Evolutionary conservation across 2,329 filamentous ascomycete genomes (phyloP).

Genomic region (Nigrospora sphaerica): DNA sequence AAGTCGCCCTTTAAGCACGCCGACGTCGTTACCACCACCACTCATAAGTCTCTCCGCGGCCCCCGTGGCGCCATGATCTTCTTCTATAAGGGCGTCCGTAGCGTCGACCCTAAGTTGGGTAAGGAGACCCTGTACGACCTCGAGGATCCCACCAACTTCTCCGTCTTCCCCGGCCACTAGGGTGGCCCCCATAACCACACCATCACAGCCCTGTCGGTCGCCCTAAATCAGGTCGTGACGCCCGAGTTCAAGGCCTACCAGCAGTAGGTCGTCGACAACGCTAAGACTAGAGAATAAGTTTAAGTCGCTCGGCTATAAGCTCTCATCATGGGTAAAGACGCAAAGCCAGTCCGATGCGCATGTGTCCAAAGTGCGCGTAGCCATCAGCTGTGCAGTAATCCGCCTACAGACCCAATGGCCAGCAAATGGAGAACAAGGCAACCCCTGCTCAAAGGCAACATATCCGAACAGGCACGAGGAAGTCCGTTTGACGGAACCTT

Average conservation of each 20-base stretch:
- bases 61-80: constrained; percentile 99
- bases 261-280: constrained; percentile 84
- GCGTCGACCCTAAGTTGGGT: constrained; percentile 81
- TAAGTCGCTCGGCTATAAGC: constrained; percentile 84
- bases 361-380: too few relatives aligned
- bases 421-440: too few relatives aligned
- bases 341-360: too few relatives aligned
- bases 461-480: too few relatives aligned
- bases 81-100: constrained; percentile 94
- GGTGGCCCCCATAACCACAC: constrained; percentile 99
- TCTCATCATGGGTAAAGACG: too few relatives aligned
- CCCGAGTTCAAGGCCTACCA: constrained; percentile 94
- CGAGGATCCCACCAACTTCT: constrained; percentile 95
- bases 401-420: too few relatives aligned
- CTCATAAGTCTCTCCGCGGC: constrained; percentile 96
- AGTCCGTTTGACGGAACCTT: too few relatives aligned
- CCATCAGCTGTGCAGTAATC: too few relatives aligned
- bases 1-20: constrained; percentile 88
- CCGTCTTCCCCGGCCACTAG: constrained; percentile 98
- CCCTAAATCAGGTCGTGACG: constrained; percentile 85
- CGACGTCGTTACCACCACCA: constrained; percentile 96
- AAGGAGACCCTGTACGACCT: constrained; percentile 89
- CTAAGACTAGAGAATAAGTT: constrained; percentile 85
- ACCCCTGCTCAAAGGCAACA: too few relatives aligned
- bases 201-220: constrained; percentile 92